Conservation (phyloP, 83 land plant species). For the Picea engelmannii region DNA sequence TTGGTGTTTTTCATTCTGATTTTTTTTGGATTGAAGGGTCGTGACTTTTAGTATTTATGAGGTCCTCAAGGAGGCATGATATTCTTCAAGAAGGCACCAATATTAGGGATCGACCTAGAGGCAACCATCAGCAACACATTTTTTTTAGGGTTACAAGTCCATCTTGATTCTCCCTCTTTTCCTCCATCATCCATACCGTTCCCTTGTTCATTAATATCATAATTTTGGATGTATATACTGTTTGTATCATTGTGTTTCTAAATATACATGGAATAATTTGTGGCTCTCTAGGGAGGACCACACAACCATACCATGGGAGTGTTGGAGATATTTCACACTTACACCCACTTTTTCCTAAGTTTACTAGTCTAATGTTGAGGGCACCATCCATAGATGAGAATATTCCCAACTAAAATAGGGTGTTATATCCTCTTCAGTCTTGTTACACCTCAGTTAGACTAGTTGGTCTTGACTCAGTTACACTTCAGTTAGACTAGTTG, state of each 20-base stretch:
- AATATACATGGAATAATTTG: not conserved
- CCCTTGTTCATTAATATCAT: not conserved
- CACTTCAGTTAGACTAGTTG: no score
- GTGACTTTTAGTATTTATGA: slow-evolving; percentile 64
- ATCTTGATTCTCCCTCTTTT: not conserved
- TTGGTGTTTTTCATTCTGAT: not conserved
- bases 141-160: slow-evolving; percentile 92
- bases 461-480: no score
- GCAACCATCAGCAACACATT: slow-evolving; percentile 90
- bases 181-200: not conserved
- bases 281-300: slow-evolving; percentile 77
- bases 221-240: not conserved
- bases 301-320: slow-evolving; percentile 95
- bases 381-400: no score
- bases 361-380: no score
- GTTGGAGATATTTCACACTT: no score
- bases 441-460: no score
- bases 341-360: no score
- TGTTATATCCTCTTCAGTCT: no score
- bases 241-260: not conserved
- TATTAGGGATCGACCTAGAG: slow-evolving; percentile 80
- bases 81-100: slow-evolving; percentile 77
- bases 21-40: not conserved
- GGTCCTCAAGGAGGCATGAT: slow-evolving; percentile 99
- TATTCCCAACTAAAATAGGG: no score